Evolutionary conservation across 1,284 basidiomycete species (phyloP).

Genomic region (Mycosarcoma mackinlayi): DNA sequence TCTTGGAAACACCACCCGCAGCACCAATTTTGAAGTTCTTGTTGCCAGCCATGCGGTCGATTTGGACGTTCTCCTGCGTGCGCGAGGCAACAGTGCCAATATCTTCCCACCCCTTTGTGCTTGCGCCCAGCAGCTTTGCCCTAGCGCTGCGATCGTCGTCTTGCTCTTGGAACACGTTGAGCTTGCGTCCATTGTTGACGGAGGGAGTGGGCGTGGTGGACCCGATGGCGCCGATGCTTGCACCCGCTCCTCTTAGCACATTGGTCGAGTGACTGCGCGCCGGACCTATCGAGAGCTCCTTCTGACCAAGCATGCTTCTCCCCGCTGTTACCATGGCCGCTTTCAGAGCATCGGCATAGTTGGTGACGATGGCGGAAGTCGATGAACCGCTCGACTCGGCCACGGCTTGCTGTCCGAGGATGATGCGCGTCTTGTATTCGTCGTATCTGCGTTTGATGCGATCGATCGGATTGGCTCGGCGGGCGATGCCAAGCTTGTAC

Average conservation of each 20-base stretch:
- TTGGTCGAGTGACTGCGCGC: slow-evolving; percentile 48
- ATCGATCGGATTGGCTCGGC: slow-evolving; percentile 82
- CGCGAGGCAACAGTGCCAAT: slow-evolving; percentile 48
- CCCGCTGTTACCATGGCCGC: slow-evolving; percentile 59
- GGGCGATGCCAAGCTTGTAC: slow-evolving; percentile 84
- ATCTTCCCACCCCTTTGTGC: slow-evolving; percentile 52
- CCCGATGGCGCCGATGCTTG: slow-evolving; percentile 27
- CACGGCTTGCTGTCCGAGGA: slow-evolving; percentile 35
- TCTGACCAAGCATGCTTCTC: slow-evolving; percentile 62
- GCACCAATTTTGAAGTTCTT: slow-evolving; percentile 45
- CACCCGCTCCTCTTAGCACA: slow-evolving; percentile 35
- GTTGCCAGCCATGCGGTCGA: slow-evolving; percentile 29
- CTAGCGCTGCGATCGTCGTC: slow-evolving; percentile 34
- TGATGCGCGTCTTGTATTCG: slow-evolving; percentile 78
- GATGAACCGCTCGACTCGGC: slow-evolving; percentile 18
- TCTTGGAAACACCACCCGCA: slow-evolving; percentile 45
- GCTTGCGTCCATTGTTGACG: slow-evolving; percentile 54
- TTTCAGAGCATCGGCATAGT: slow-evolving; percentile 55
- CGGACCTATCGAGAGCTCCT: slow-evolving; percentile 33
- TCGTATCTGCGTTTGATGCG: slow-evolving; percentile 84
- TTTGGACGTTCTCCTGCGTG: slow-evolving; percentile 56
- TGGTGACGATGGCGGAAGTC: slow-evolving; percentile 6
- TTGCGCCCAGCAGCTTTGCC: slow-evolving; percentile 14
- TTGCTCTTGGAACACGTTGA: slow-evolving; percentile 57
- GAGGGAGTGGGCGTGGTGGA: slow-evolving; percentile 13